Evolutionary conservation across 768 basidiomycete species (phyloP).

Genomic region (Termitomyces sp.): DNA sequence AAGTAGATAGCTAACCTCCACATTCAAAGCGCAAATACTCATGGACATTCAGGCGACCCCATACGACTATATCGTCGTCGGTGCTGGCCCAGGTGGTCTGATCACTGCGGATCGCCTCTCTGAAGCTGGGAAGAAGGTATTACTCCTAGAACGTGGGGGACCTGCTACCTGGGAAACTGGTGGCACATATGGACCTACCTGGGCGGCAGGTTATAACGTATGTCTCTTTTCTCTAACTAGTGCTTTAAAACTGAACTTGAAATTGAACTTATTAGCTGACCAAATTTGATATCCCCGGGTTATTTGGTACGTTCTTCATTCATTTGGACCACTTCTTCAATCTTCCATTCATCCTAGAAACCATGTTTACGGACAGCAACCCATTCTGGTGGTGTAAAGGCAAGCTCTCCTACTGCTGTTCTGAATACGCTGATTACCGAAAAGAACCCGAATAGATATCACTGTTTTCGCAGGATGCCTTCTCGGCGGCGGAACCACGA

Average conservation of each 20-base stretch:
- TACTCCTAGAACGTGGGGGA: conserved; percentile 62
- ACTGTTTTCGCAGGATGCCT: conserved; percentile 63
- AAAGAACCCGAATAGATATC: conserved; percentile 34
- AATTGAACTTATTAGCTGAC: conserved; percentile 52
- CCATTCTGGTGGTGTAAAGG: conserved; percentile 67
- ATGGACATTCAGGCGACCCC: conserved; percentile 32
- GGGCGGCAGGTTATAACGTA: conserved; percentile 46
- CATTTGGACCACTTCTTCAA: neutral
- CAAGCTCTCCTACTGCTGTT: conserved; percentile 14
- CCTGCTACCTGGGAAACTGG: conserved; percentile 59
- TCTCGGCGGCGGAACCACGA: conserved; percentile 58
- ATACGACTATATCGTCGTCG: conserved; percentile 56
- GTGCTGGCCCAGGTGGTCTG: conserved; percentile 57
- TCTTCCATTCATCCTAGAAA: conserved; percentile 32
- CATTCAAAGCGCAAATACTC: neutral
- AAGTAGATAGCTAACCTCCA: neutral
- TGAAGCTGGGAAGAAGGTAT: conserved; percentile 59
- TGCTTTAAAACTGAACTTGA: neutral
- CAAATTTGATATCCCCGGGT: conserved; percentile 62
- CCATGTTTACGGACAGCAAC: conserved; percentile 57
- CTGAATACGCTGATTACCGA: neutral
- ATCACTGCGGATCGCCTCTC: conserved; percentile 57
- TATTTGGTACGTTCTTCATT: conserved; percentile 36
- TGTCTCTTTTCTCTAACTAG: conserved; percentile 7
- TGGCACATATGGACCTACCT: conserved; percentile 51